Evolutionary conservation across 1,139 yeast species (phyloP).

Genomic region (Geotrichum histeridarum): DNA sequence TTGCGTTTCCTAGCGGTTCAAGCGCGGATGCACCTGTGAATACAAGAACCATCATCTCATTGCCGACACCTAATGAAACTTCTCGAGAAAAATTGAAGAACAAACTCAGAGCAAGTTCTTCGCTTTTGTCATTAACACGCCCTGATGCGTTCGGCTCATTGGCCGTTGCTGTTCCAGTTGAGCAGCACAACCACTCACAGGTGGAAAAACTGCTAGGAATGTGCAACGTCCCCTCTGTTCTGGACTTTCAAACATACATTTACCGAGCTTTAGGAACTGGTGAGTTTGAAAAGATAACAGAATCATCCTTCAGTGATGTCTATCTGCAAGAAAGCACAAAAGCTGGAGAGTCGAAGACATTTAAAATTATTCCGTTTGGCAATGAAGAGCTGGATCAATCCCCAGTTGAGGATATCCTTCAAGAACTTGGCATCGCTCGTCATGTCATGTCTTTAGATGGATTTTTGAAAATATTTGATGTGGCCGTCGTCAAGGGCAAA

Average conservation of each 20-base stretch:
- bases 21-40: not conserved
- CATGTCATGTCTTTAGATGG: conserved; percentile 40
- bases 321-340: conserved; percentile 29
- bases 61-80: conserved; percentile 52
- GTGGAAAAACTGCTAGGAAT: conserved; percentile 37
- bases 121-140: conserved; percentile 42
- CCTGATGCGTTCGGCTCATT: conserved; percentile 28
- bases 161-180: conserved; percentile 34
- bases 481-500: conserved; percentile 45
- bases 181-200: conserved; percentile 32
- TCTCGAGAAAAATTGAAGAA: conserved; percentile 52
- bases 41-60: conserved; percentile 44
- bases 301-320: conserved; percentile 47
- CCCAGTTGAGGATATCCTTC: conserved; percentile 43
- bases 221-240: conserved; percentile 35
- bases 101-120: conserved; percentile 50
- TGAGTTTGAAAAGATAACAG: conserved; percentile 40
- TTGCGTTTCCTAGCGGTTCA: conserved; percentile 3
- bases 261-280: conserved; percentile 23
- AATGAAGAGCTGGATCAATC: conserved; percentile 42
- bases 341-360: conserved; percentile 30
- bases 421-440: conserved; percentile 46
- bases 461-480: conserved; percentile 41
- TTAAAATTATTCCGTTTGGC: conserved; percentile 52
- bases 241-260: conserved; percentile 34